Conservation (phyloP, 495 filamentous ascomycete species). For the Thozetella sp. region DNA sequence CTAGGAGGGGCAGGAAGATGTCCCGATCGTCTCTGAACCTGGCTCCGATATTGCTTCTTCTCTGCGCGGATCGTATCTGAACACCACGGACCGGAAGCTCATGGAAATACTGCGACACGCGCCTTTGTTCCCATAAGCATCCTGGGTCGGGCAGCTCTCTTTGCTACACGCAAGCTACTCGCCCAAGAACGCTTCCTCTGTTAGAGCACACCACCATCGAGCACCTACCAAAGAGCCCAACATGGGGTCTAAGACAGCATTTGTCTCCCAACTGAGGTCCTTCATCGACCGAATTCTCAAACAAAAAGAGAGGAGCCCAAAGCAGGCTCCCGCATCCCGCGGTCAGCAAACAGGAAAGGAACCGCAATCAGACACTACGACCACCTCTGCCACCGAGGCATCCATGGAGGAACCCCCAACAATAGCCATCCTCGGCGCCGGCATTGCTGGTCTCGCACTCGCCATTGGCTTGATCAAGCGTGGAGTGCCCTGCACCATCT, state of each 20-base stretch:
- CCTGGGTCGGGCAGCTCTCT: too few relatives aligned
- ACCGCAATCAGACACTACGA: background rate
- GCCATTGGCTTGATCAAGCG: slow-evolving; percentile 48
- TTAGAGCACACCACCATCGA: too few relatives aligned
- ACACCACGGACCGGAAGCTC: too few relatives aligned
- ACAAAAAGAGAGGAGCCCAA: background rate
- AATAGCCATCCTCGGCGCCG: slow-evolving; percentile 51
- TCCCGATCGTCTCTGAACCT: background rate
- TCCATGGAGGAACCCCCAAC: background rate
- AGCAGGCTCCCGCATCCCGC: background rate
- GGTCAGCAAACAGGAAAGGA: background rate
- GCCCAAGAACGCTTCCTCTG: too few relatives aligned
- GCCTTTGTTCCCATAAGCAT: too few relatives aligned
- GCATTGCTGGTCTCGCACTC: slow-evolving; percentile 49
- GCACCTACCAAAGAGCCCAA: background rate
- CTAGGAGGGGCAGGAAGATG: background rate
- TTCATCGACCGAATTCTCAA: background rate
- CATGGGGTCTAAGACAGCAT: background rate
- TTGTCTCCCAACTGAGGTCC: background rate
- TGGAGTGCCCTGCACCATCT: slow-evolving; percentile 40
- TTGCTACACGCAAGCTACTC: too few relatives aligned
- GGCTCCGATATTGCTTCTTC: too few relatives aligned
- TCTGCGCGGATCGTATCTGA: too few relatives aligned
- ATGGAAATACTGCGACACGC: too few relatives aligned
- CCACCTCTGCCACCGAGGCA: background rate